phyloP scores from a whole-genome alignment of 495 filamentous ascomycete species.

The Neurospora sp. region DNA sequence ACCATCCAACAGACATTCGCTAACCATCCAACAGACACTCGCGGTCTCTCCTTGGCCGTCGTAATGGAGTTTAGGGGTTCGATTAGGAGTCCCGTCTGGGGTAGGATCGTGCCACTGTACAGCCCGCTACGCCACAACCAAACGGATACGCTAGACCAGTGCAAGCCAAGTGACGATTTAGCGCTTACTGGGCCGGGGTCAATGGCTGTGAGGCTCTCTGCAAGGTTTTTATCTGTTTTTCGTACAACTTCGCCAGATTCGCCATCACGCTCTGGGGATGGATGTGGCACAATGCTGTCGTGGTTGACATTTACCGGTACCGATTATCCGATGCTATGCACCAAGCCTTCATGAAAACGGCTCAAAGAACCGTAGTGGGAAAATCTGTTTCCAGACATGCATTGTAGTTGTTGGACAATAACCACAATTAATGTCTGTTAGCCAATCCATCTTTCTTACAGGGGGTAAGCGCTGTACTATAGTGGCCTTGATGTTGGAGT shows the following conservation, averaged over 20 bases:
- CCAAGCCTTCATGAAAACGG: not conserved
- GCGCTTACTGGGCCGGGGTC: not conserved
- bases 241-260: not conserved
- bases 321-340: not conserved
- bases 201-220: not conserved
- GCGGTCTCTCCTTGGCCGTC: too few relatives aligned
- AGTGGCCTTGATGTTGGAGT: too few relatives aligned
- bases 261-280: not conserved
- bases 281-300: not conserved
- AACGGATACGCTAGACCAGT: not conserved
- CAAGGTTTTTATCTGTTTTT: not conserved
- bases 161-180: not conserved
- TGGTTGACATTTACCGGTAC: not conserved
- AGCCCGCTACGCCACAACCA: not conserved
- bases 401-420: too few relatives aligned
- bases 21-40: too few relatives aligned
- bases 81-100: too few relatives aligned
- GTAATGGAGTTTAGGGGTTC: too few relatives aligned
- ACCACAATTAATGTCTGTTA: too few relatives aligned
- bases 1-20: too few relatives aligned
- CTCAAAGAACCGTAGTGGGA: too few relatives aligned
- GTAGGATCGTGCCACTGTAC: not conserved
- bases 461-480: too few relatives aligned
- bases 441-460: too few relatives aligned
- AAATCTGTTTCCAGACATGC: too few relatives aligned